phyloP scores from a whole-genome alignment of 2,329 filamentous ascomycete genomes.

The Penicillium crustosum region DNA sequence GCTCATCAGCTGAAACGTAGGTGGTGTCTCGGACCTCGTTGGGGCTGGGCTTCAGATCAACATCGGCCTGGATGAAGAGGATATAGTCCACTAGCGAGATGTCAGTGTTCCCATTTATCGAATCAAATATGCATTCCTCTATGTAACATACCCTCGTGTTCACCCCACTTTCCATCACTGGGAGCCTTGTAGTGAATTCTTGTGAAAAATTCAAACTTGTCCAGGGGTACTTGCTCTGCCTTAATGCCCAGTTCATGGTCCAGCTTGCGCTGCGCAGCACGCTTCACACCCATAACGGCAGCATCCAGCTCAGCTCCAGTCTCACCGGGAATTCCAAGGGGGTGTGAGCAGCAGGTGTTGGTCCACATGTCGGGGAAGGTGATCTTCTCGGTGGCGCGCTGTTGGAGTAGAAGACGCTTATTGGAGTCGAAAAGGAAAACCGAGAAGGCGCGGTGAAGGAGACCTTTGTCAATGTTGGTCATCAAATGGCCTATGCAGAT shows the following conservation, averaged over 20 bases:
- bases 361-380: slow-evolving; percentile 99
- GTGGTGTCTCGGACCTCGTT: slow-evolving; percentile 86
- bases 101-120: not conserved
- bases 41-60: slow-evolving; percentile 74
- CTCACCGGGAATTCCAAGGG: slow-evolving; percentile 86
- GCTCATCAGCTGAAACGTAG: slow-evolving; percentile 78
- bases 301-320: slow-evolving; percentile 79
- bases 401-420: slow-evolving; percentile 90
- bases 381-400: slow-evolving; percentile 94
- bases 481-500: slow-evolving; percentile 80
- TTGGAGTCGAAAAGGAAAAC: slow-evolving; percentile 96
- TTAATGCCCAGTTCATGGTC: slow-evolving; percentile 94
- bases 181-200: slow-evolving; percentile 98
- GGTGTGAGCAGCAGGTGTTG: slow-evolving; percentile 98
- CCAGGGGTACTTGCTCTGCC: slow-evolving; percentile 80
- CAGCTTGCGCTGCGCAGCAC: slow-evolving; percentile 88
- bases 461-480: slow-evolving; percentile 95
- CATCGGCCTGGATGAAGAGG: slow-evolving; percentile 92
- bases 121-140: not conserved
- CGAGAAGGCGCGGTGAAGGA: slow-evolving; percentile 95
- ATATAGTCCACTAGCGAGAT: slow-evolving; percentile 78
- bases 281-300: slow-evolving; percentile 81
- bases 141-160: slow-evolving; percentile 80
- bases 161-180: slow-evolving; percentile 96
- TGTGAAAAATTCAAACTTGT: slow-evolving; percentile 90